Conservation (phyloP, 225 moss, liverwort and hornwort genomes). For the Lunularia cruciata region DNA sequence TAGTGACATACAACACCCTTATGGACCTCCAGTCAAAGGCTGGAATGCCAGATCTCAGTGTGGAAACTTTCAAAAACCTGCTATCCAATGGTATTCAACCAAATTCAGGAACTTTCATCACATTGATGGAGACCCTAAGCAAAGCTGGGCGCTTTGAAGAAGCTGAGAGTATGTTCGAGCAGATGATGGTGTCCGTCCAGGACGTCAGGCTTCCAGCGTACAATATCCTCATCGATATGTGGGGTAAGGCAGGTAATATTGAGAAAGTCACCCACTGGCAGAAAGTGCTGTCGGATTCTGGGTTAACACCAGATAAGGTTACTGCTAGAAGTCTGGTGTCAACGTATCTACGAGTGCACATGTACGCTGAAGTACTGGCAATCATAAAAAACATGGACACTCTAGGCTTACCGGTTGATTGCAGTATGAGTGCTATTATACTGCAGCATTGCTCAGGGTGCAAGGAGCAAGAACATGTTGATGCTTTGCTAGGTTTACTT, state of each 20-base stretch:
- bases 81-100: slow-evolving; percentile 26
- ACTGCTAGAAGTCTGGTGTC: slow-evolving; percentile 29
- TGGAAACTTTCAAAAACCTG: slow-evolving; percentile 28
- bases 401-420: slow-evolving; percentile 17
- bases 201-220: slow-evolving; percentile 33
- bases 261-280: slow-evolving; percentile 29
- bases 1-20: slow-evolving; percentile 36
- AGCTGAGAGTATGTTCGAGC: slow-evolving; percentile 29
- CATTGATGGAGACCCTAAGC: slow-evolving; percentile 35
- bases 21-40: slow-evolving; percentile 38
- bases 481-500: slow-evolving; percentile 26
- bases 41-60: slow-evolving; percentile 31
- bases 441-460: slow-evolving; percentile 33
- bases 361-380: slow-evolving; percentile 26
- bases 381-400: slow-evolving; percentile 16
- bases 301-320: slow-evolving; percentile 24
- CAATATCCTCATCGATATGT: slow-evolving; percentile 41
- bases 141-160: slow-evolving; percentile 32
- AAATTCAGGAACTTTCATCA: slow-evolving; percentile 38
- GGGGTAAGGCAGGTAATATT: slow-evolving; percentile 34
- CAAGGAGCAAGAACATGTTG: slow-evolving; percentile 25
- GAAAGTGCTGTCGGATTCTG: slow-evolving; percentile 23
- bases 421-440: slow-evolving; percentile 31
- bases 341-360: slow-evolving; percentile 29
- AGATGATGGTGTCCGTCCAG: slow-evolving; percentile 29